Evolutionary conservation across 139 green algal genomes (phyloP), one percentile per base, ranked within the genome.

Genomic region (Tetradesmus obliquus): DNA sequence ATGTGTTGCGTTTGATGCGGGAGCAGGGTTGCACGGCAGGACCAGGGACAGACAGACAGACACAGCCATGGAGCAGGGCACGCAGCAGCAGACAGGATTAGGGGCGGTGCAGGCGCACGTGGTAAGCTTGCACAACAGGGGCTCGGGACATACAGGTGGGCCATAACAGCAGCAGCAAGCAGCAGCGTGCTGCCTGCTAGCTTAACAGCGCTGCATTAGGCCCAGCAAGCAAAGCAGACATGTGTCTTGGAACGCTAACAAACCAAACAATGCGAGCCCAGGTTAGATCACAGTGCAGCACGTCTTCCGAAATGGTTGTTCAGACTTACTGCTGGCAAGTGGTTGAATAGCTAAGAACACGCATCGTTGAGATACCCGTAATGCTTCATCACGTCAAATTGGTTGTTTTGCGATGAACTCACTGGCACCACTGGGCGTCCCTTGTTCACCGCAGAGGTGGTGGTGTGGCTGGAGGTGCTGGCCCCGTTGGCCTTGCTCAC

Each of bases 381-480:
- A 24, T 76, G 66, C 66, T 24, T 76, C 66, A 76, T 24, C 66
- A n/a, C 17, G 17, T 45, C 66, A 76, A 6, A 10, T 5, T 76
- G 5, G 10, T 24, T 8, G 5, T 5, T 24, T 76, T 76, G 66
- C 2, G 17, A 76, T 76, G 66, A 17, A 76, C 66, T 76, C 66
- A 76, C 66, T 19, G 66, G 66, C 66, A 24, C 66, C 66, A 76
- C 17, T 24, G 66, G 17, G 66, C 66, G 66, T 76, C 74, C n/a
- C 74, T 82, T 82, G 74, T 82, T 82, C 74, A 82, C 7, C 22
- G 74, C 74, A 82, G 74, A 82, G n/a, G 13, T 54, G n/a, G n/a
- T 54, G 3, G n/a, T 54, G 22, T 54, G 74, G 66, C 15, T 24
- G 15, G 66, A 12, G 12, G 66, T 76, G 66, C 66, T 76, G 66